Conservation (phyloP, 257 asterid genomes). For the Solanum boliviense region DNA sequence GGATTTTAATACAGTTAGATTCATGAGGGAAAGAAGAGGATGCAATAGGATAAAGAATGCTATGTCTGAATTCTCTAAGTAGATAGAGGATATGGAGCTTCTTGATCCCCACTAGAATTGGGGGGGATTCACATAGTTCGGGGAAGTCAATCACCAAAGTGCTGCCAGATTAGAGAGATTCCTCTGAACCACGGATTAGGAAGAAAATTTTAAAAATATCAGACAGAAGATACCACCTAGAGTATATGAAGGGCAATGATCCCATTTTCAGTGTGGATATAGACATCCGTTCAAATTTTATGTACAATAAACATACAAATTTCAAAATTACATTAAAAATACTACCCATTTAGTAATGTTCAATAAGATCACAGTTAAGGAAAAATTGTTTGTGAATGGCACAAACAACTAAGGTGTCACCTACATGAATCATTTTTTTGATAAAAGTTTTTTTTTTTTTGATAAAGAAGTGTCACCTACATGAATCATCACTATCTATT, state of each 20-base stretch:
- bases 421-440: neutral
- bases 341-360: neutral
- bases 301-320: neutral
- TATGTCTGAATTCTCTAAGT: neutral
- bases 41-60: neutral
- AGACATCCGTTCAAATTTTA: neutral
- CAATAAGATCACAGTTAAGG: neutral
- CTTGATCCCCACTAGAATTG: neutral
- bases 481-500: neutral
- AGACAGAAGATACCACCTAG: neutral
- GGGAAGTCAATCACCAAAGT: neutral
- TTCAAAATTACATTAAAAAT: neutral
- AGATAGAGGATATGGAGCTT: neutral
- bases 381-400: neutral
- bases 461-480: neutral
- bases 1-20: neutral
- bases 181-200: neutral
- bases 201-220: neutral
- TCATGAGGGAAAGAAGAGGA: neutral
- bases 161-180: neutral
- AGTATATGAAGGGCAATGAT: neutral
- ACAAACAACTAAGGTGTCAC: neutral
- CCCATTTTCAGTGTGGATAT: neutral
- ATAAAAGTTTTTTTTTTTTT: no score
- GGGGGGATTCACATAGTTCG: neutral